Base-by-base conservation (phyloP, 169 alveolate genomes). In the Plasmodium vinckei region DNA sequence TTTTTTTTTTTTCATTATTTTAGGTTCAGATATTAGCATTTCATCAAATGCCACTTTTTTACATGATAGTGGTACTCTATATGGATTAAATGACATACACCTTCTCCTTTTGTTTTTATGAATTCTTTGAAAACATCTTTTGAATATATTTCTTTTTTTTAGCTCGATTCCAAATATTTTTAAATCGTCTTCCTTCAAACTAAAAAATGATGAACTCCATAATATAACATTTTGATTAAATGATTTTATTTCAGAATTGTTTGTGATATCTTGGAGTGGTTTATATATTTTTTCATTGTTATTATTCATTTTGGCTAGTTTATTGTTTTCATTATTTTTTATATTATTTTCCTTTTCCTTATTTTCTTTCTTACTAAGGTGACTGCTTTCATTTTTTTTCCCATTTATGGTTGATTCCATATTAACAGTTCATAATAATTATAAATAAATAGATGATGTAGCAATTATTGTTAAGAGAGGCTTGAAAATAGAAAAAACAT, bases 81-180 rank as follows among this genome's bases (percentile, higher is more conserved):
- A 96, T 21, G 98, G 96, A 72, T 97, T 97, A 92, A 96, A 98
- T 12, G 99, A 97, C 99, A 97, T 97, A 47, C 98, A 98, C 53
- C 99, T 88, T 69, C 99, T 90, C 69, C 98, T 88, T 91, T 96
- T 84, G 56, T 93, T 97, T 56, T 95, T 93, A 15, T 98, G 99
- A 2, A 97, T 91, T 72, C 94, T 72, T 88, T 97, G 97, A 82
- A 96, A 96, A 39, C 96, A 92, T 63, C 96, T 86, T 59, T 95
- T 93, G 56, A 91, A 90, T 19, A 88, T 86, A 25, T 87, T 88
- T 69, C 65, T 77, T 71, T 86, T 92, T 59, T 39, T 79, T 69
- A 79, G 19, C 47, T 59, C 75, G 12, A 12, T 67, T 5, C 89
- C 82, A 79, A 79, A 79, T 15, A 67, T 53, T 13, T 19, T 4